Evolutionary conservation across 2,329 filamentous ascomycete genomes (phyloP).

Genomic region (Xylaria sp.): DNA sequence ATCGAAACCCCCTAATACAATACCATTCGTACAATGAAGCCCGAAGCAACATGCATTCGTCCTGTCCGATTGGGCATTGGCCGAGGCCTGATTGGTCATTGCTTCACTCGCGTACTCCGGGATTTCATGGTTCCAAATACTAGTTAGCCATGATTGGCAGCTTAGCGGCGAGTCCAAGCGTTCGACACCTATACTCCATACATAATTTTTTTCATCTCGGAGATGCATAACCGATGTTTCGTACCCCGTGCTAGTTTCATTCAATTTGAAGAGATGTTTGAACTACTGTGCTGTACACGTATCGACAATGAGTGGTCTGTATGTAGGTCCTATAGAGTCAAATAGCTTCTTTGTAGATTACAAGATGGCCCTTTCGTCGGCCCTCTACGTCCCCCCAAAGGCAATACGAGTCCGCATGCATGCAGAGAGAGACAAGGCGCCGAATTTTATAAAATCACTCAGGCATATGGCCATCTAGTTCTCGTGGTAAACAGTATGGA

Average conservation of each 20-base stretch:
- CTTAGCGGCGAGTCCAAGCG: not conserved
- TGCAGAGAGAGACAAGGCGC: not conserved
- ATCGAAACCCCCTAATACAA: conserved; percentile 19
- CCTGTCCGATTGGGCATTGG: not conserved
- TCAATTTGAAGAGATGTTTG: too few species aligned
- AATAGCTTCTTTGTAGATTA: not conserved
- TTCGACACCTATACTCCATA: not conserved
- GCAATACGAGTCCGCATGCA: not conserved
- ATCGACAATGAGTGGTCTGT: not conserved
- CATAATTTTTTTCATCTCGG: conserved; percentile 6
- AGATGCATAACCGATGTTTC: conserved; percentile 18
- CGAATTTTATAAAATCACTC: not conserved
- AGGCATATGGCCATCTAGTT: not conserved
- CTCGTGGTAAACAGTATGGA: not conserved
- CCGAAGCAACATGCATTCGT: not conserved
- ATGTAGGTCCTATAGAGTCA: not conserved
- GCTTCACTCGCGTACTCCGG: not conserved
- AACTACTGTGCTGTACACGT: not conserved
- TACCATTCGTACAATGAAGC: conserved; percentile 26
- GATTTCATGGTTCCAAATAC: not conserved
- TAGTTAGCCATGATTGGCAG: conserved; percentile 2
- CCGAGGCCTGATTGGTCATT: not conserved
- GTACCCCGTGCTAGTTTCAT: not conserved
- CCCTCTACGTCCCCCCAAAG: too few species aligned
- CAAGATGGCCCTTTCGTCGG: not conserved